Evolutionary conservation across 352 stramenopile genomes (phyloP).

Genomic region (Globisporangium splendens): DNA sequence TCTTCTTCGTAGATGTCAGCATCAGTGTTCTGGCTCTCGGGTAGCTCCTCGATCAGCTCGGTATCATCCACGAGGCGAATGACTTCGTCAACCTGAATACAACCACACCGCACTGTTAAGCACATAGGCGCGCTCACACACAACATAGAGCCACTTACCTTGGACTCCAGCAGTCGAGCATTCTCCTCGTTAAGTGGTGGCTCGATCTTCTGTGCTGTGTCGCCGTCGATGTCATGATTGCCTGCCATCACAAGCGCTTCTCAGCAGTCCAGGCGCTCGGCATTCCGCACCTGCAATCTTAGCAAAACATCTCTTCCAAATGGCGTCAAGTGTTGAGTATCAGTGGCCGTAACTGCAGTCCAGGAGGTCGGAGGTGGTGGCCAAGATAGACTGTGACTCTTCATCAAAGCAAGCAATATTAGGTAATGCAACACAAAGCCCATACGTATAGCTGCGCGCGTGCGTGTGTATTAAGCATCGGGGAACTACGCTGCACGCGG

Average conservation of each 20-base stretch:
- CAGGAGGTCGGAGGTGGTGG: not conserved
- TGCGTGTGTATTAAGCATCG: slow-evolving; percentile 2
- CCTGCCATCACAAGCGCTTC: too few species aligned
- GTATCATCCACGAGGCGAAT: slow-evolving; percentile 30
- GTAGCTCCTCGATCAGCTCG: slow-evolving; percentile 15
- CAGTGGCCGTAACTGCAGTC: not conserved
- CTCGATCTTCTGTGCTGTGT: too few species aligned
- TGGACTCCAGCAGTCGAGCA: too few species aligned
- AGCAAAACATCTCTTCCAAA: too few species aligned
- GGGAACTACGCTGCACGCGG: slow-evolving; percentile 42
- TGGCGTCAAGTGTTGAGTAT: too few species aligned
- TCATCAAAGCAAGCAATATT: not conserved
- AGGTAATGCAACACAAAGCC: not conserved
- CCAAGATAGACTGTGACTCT: slow-evolving; percentile 4
- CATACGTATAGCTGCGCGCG: not conserved
- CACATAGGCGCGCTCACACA: too few species aligned
- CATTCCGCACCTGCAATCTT: too few species aligned
- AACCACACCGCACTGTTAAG: not conserved
- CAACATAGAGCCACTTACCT: too few species aligned
- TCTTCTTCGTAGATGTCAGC: too few species aligned
- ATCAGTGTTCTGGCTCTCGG: not conserved
- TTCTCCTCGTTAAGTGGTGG: too few species aligned
- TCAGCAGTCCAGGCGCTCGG: too few species aligned
- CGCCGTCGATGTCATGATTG: too few species aligned
- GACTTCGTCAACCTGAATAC: slow-evolving; percentile 10